phyloP scores from a whole-genome alignment of 2,329 filamentous ascomycete species.

The Ascochyta clinopodiicola region DNA sequence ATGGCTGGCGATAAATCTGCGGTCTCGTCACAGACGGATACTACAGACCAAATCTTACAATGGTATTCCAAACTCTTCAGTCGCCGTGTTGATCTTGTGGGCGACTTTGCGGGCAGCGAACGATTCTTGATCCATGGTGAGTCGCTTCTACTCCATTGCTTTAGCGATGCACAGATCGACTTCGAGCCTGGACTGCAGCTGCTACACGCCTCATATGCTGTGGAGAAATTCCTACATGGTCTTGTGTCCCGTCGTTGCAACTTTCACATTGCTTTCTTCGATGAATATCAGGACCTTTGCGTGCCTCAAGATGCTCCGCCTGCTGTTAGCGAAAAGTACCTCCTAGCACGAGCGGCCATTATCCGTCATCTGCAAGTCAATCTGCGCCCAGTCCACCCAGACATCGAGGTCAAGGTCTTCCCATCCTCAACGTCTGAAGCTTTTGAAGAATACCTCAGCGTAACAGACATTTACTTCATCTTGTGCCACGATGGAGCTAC shows the following conservation, averaged over 20 bases:
- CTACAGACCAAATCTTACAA: conserved; percentile 34
- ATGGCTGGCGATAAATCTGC: conserved; percentile 31
- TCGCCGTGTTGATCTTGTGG: conserved; percentile 62
- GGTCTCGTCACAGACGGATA: conserved; percentile 21
- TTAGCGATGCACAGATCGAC: conserved; percentile 68
- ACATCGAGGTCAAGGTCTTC: conserved; percentile 57
- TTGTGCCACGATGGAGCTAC: conserved; percentile 70
- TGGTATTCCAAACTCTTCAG: conserved; percentile 47
- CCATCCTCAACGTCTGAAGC: conserved; percentile 54
- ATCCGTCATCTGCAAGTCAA: conserved; percentile 66
- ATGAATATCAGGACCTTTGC: conserved; percentile 62
- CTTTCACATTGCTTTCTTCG: conserved; percentile 75
- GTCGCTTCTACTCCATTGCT: conserved; percentile 69
- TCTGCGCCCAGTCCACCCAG: conserved; percentile 47
- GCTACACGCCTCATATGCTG: conserved; percentile 71
- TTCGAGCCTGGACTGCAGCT: conserved; percentile 72
- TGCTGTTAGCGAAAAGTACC: conserved; percentile 58
- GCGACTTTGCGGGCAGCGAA: conserved; percentile 77
- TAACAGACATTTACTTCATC: conserved; percentile 68
- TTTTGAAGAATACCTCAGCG: conserved; percentile 64
- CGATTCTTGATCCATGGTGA: conserved; percentile 77
- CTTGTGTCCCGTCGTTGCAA: conserved; percentile 70
- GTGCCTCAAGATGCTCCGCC: conserved; percentile 54
- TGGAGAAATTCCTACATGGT: conserved; percentile 69
- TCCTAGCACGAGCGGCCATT: conserved; percentile 67